Conservation (phyloP, 306 rosid genomes). For the Rosa rugosa region DNA sequence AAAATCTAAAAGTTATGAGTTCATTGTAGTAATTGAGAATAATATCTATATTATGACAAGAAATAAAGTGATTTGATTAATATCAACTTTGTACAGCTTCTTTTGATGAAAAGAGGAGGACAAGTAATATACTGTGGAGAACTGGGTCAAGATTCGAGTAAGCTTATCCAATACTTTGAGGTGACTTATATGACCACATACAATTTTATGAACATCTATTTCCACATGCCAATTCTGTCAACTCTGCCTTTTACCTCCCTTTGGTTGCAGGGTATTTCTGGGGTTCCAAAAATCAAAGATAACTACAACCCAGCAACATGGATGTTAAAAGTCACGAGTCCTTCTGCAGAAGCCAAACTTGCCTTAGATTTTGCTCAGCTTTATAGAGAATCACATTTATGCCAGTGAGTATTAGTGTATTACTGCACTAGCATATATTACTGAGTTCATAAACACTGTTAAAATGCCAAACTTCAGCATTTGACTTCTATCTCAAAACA, state of each 20-base stretch:
- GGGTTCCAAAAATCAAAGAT: constrained; percentile 42
- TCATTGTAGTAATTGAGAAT: no score
- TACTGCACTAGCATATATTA: neutral
- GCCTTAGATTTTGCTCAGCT: constrained; percentile 24
- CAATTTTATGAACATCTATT: neutral
- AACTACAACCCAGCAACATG: constrained; percentile 41
- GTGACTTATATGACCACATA: constrained; percentile 15
- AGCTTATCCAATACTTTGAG: constrained; percentile 50
- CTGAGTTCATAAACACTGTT: neutral
- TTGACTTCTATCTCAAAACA: neutral
- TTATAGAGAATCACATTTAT: constrained; percentile 25
- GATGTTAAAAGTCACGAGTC: constrained; percentile 36
- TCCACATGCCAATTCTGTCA: neutral
- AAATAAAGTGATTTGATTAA: no score
- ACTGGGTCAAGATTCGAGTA: constrained; percentile 42
- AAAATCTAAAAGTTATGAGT: no score
- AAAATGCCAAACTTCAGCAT: neutral
- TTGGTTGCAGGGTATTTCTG: constrained; percentile 17
- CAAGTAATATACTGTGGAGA: constrained; percentile 47
- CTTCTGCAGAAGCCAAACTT: constrained; percentile 24
- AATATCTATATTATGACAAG: no score
- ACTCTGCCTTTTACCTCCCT: neutral
- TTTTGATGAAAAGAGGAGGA: constrained; percentile 32
- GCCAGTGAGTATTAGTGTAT: constrained; percentile 11
- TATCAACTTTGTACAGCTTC: no score